These are phyloP conservation scores for Berberis vulgaris DNA, from an alignment of 164 flowering plant genomes.

Conservation along the genomic window DNA sequence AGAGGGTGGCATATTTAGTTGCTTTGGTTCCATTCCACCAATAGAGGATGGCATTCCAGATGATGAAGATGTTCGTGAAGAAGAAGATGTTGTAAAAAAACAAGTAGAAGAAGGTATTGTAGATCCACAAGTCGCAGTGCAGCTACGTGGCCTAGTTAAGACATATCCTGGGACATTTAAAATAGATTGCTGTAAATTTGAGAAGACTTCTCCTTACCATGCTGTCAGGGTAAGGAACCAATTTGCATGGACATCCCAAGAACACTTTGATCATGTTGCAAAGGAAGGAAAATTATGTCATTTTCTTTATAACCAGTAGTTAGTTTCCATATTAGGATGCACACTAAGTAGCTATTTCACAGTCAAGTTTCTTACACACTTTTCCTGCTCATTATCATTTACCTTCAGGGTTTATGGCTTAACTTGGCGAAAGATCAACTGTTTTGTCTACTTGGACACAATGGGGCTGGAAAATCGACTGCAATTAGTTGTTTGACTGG, in stretches of 20 bases:
- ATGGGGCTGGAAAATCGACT: slow-evolving; percentile 99
- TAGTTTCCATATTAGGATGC: not conserved
- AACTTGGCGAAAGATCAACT: slow-evolving; percentile 81
- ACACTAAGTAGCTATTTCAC: not conserved
- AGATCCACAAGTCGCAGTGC: slow-evolving; percentile 74
- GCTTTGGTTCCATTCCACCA: slow-evolving; percentile 49
- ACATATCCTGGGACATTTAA: slow-evolving; percentile 67
- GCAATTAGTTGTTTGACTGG: slow-evolving; percentile 95
- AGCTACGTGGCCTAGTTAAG: slow-evolving; percentile 82
- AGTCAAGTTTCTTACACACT: not conserved
- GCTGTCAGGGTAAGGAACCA: slow-evolving; percentile 61
- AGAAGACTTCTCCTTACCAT: slow-evolving; percentile 67
- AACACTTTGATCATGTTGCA: too few relatives aligned
- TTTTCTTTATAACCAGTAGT: not conserved
- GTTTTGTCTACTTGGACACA: slow-evolving; percentile 98
- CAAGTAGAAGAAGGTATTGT: slow-evolving; percentile 37
- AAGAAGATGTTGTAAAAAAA: slow-evolving; percentile 65
- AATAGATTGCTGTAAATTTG: slow-evolving; percentile 60
- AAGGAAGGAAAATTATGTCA: not conserved
- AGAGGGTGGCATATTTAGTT: slow-evolving; percentile 83
- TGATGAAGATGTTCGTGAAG: slow-evolving; percentile 91
- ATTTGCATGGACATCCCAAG: not conserved
- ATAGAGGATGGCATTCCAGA: slow-evolving; percentile 42
- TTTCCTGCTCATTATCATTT: slow-evolving; percentile 1
- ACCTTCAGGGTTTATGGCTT: slow-evolving; percentile 77